Conservation (phyloP, 2,329 filamentous ascomycete species). For the Fusarium globosum region DNA sequence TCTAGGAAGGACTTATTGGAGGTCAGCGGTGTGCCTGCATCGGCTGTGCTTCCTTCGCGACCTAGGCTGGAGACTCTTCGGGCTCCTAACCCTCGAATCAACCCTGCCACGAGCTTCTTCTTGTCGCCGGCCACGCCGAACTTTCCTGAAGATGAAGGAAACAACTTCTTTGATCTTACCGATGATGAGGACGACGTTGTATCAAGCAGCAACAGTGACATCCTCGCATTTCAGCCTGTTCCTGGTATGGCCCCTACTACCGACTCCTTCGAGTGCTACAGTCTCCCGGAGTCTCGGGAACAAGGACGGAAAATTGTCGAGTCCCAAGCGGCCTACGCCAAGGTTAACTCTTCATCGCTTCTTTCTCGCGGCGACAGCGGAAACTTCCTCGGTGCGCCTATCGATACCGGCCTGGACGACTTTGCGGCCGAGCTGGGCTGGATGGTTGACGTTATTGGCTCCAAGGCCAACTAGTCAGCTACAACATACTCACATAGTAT, state of each 20-base stretch:
- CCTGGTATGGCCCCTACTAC: slow-evolving; percentile 19
- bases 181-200: slow-evolving; percentile 56
- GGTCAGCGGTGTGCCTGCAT: slow-evolving; percentile 29
- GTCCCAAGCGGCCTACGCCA: slow-evolving; percentile 35
- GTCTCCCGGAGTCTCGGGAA: slow-evolving; percentile 54
- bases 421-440: slow-evolving; percentile 61
- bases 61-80: slow-evolving; percentile 39
- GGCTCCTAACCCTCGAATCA: slow-evolving; percentile 46
- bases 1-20: slow-evolving; percentile 21
- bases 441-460: slow-evolving; percentile 61
- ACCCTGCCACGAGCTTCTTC: slow-evolving; percentile 43
- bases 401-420: slow-evolving; percentile 54
- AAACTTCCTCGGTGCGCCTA: slow-evolving; percentile 50
- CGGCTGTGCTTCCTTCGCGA: slow-evolving; percentile 35
- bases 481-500: background rate
- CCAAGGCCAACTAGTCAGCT: slow-evolving; percentile 38
- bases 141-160: slow-evolving; percentile 55
- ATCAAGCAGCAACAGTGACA: slow-evolving; percentile 52
- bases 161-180: slow-evolving; percentile 60
- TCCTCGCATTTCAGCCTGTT: slow-evolving; percentile 43
- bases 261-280: slow-evolving; percentile 55
- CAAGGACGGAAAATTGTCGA: slow-evolving; percentile 33
- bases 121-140: slow-evolving; percentile 53
- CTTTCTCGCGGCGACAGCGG: slow-evolving; percentile 38
- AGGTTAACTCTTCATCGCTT: slow-evolving; percentile 42